Evolutionary conservation across 768 basidiomycete species (phyloP), one percentile per base, ranked within the genome.

Genomic region (Suillus subluteus): DNA sequence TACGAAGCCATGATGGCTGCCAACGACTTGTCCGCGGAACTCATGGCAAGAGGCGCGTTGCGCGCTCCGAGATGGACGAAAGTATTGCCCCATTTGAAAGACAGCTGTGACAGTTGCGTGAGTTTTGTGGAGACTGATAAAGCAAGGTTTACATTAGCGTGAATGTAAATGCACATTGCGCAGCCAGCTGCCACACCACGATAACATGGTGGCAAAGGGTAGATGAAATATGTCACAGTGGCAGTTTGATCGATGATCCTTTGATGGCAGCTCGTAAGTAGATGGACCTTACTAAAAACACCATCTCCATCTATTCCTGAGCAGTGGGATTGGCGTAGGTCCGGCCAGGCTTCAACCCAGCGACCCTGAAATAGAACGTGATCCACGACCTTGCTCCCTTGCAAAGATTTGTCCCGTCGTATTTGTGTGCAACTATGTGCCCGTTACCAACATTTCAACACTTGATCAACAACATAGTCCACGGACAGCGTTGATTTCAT

Each of bases 21-120:
- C 46, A 48, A 48, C 46, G 21, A 46, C 44, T 46, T n/a, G 52
- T 32, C 54, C 54, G 54, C 54, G 54, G 54, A 55, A 55, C 30
- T 55, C 54, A 11, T 55, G 32, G 54, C 18, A 55, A 55, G 54
- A 55, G 54, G 30, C 30, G 54, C 54, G 18, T 1, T 21, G 30
- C 18, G 54, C 30, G 54, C 30, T 55, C 30, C 11, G 30, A 4
- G 32, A 55, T 21, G 30, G 9, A 32, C 30, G 54, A 30, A 32
- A 21, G 32, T 32, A 32, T 55, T 55, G 30, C 54, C 32, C 54
- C 30, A 55, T 55, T 55, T 32, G 52, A 32, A 54, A 30, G 7
- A 54, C 26, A 12, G 11, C 32, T 55, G 52, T 54, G 54, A 32
- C 30, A 18, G 30, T 35, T 32, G 54, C 54, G 54, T 55, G 54